Conservation (phyloP, 805 yeast genomes). For the Sugiyamaella boreocaroliniensis region DNA sequence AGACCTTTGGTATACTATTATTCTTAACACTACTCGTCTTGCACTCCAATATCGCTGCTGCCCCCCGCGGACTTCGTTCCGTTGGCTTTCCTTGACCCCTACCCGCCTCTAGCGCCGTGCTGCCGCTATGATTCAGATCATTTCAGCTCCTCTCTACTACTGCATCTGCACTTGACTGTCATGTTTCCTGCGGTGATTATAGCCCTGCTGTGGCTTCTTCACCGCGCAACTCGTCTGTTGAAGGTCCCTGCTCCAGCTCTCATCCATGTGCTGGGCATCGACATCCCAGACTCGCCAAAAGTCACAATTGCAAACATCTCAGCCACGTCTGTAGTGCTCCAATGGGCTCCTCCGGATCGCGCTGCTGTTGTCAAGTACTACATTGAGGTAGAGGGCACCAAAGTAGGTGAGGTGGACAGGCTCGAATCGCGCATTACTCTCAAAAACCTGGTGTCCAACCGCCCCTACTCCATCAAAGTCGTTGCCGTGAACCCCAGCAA, state of each 20-base stretch:
- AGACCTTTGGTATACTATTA: too few species aligned
- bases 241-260: constrained; percentile 31
- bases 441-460: constrained; percentile 29
- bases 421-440: constrained; percentile 29
- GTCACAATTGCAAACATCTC: constrained; percentile 29
- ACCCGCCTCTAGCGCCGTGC: neutral
- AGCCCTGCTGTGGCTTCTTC: constrained; percentile 31
- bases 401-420: constrained; percentile 31
- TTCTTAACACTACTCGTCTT: too few species aligned
- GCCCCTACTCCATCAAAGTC: constrained; percentile 29
- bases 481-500: constrained; percentile 28
- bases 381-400: constrained; percentile 30
- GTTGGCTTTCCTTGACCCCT: too few species aligned
- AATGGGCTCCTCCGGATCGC: constrained; percentile 32
- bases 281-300: constrained; percentile 30
- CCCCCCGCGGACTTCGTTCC: too few species aligned
- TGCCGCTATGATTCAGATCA: neutral
- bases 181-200: constrained; percentile 21
- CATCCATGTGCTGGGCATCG: constrained; percentile 31
- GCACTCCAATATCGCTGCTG: too few species aligned
- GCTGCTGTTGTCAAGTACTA: constrained; percentile 26
- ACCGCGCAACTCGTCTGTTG: constrained; percentile 29
- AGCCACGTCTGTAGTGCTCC: constrained; percentile 26
- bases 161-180: neutral
- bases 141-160: neutral